phyloP scores from a whole-genome alignment of 345 rosid genomes.

The Citropsis articulata region DNA sequence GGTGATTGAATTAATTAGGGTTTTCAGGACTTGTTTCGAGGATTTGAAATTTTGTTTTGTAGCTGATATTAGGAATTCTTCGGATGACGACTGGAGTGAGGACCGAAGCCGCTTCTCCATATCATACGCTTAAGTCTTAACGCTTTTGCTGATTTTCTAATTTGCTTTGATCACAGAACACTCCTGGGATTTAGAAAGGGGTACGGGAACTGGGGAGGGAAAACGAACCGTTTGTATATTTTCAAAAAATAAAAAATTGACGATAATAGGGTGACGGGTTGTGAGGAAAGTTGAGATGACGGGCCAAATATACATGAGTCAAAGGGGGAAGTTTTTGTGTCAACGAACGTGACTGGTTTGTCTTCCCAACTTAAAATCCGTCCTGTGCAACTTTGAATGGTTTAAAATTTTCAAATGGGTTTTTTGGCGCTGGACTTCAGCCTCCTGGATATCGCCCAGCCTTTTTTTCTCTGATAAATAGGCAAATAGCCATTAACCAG shows the following conservation, averaged over 20 bases:
- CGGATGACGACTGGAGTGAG: constrained; percentile 63
- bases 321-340: not conserved
- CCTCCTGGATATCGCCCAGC: not conserved
- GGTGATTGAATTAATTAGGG: constrained; percentile 50
- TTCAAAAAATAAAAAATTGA: not conserved
- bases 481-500: not conserved
- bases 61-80: constrained; percentile 63
- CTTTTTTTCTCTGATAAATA: not conserved
- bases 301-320: not conserved
- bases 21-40: constrained; percentile 61
- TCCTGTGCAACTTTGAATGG: not conserved
- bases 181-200: not conserved
- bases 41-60: constrained; percentile 46
- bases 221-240: not conserved
- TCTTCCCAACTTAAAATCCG: not conserved
- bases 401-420: not conserved
- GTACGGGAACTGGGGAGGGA: not conserved
- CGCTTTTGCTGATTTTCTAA: not conserved
- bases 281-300: not conserved
- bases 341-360: not conserved
- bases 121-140: too few relatives aligned
- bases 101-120: constrained; percentile 84
- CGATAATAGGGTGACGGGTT: not conserved
- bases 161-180: not conserved
- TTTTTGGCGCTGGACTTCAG: not conserved